Conservation (phyloP, 2,329 filamentous ascomycete genomes). For the Arthrinium puccinioides region DNA sequence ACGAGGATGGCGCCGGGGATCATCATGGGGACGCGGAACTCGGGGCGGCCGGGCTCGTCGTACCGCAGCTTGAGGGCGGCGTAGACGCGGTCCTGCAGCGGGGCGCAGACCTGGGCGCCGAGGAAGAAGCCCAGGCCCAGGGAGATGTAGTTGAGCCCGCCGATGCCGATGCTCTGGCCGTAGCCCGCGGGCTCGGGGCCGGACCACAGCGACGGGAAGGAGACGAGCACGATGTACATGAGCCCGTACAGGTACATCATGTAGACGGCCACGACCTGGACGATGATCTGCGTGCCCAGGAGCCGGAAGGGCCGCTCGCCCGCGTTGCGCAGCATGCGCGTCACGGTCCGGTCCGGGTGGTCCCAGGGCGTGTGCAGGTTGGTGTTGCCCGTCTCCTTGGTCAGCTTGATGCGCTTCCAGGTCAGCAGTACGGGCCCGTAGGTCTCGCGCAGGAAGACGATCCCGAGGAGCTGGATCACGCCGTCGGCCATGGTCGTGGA, state of each 20-base stretch:
- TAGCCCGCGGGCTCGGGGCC: constrained; percentile 18
- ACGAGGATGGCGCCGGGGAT: constrained; percentile 30
- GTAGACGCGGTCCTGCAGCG: constrained; percentile 38
- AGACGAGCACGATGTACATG: constrained; percentile 41
- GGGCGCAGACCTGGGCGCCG: constrained; percentile 32
- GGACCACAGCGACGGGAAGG: constrained; percentile 38
- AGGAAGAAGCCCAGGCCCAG: constrained; percentile 27
- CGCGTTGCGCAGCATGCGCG: constrained; percentile 26
- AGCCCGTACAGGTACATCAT: constrained; percentile 48
- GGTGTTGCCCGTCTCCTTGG: constrained; percentile 48
- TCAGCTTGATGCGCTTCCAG: constrained; percentile 49
- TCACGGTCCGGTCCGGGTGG: constrained; percentile 22
- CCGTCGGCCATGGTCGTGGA: constrained; percentile 56
- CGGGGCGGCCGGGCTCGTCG: constrained; percentile 27
- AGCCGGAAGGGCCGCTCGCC: constrained; percentile 43
- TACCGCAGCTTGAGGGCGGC: constrained; percentile 33
- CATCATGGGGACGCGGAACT: constrained; percentile 36
- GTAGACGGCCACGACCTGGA: constrained; percentile 42
- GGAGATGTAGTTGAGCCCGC: constrained; percentile 29
- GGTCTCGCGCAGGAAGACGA: constrained; percentile 59
- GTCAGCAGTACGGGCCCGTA: constrained; percentile 57
- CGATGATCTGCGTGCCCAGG: constrained; percentile 43
- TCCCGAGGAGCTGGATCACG: constrained; percentile 48
- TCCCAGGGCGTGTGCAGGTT: constrained; percentile 45
- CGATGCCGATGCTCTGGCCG: constrained; percentile 21